Conservation (phyloP, 331 rosid species). For the Telfairia occidentalis region DNA sequence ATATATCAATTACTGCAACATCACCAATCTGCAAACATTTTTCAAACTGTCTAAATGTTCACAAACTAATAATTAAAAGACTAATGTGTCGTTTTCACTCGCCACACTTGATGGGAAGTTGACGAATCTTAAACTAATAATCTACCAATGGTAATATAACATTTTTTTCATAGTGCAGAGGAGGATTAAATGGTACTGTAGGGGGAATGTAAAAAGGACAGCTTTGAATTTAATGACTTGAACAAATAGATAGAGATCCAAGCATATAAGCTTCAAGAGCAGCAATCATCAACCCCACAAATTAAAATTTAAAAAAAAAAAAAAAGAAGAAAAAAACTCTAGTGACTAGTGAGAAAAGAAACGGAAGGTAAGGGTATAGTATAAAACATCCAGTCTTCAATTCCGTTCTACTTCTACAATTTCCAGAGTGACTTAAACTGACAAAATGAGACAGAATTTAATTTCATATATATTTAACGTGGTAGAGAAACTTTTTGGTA, state of each 20-base stretch:
- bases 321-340: too few species aligned
- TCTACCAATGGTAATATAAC: not conserved
- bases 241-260: too few species aligned
- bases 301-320: too few species aligned
- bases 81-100: not conserved
- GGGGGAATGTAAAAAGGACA: too few species aligned
- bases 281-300: too few species aligned
- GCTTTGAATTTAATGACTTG: too few species aligned
- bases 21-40: constrained; percentile 60
- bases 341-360: too few species aligned
- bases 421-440: not conserved
- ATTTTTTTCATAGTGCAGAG: too few species aligned
- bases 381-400: not conserved
- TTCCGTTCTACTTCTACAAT: not conserved
- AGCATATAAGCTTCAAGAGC: too few species aligned
- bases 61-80: not conserved
- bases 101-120: not conserved
- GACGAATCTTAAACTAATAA: not conserved
- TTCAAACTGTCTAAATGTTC: not conserved
- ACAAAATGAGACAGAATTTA: not conserved
- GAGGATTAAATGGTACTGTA: too few species aligned
- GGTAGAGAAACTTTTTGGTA: not conserved
- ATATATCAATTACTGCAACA: constrained; percentile 71
- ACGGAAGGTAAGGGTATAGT: too few species aligned
- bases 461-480: not conserved